Evolutionary conservation across 169 alveolate genomes (phyloP), one percentile per base, ranked within the genome.

Genomic region (Plasmodium malariae): DNA sequence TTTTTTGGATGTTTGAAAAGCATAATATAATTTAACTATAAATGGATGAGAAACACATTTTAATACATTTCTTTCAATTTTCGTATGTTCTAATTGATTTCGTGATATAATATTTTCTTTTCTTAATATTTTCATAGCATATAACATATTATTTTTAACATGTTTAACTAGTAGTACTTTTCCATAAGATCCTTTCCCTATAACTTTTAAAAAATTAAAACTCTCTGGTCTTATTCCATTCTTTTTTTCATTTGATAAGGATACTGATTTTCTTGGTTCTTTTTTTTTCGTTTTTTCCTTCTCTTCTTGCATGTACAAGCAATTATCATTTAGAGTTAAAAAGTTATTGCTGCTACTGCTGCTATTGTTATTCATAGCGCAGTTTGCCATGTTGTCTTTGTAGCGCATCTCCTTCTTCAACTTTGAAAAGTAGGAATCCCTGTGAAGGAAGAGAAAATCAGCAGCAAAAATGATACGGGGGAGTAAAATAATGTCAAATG

Each of bases 131-230:
- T 94, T 94, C 93, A 94, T 88, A 6, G 96, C 95, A 65, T 65
- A 80, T 12, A 80, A 57, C 21, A 67, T 80, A 59, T 60, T 80
- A 21, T 54, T 63, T 65, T 67, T 32, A 14, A 40, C 40, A 65
- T 59, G 76, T 54, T 67, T 80, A 12, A 80, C 90, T 65, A 96
- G 89, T 40, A 96, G 74, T 14, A 97, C 99, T 70, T 96, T 98
- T 5, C 99, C 99, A 88, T 97, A 97, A 11, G 98, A 96, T 1
- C 99, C 99, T 83, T 96, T 95, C 5, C 99, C 99, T 19, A 97
- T 93, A 72, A 96, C 95, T 34, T 96, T 94, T 63, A 95, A 93
- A 12, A 97, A 97, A 54, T 94, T 96, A 93, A 96, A 97, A 76
- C 95, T 95, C 30, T 94, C 97, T 14, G 94, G 90, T 28, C 62